A percentile compares a stretch with the other conserved stretches of the same genome.
Conservation (phyloP, 805 yeast genomes). For the Suhomyces canberraensis region DNA sequence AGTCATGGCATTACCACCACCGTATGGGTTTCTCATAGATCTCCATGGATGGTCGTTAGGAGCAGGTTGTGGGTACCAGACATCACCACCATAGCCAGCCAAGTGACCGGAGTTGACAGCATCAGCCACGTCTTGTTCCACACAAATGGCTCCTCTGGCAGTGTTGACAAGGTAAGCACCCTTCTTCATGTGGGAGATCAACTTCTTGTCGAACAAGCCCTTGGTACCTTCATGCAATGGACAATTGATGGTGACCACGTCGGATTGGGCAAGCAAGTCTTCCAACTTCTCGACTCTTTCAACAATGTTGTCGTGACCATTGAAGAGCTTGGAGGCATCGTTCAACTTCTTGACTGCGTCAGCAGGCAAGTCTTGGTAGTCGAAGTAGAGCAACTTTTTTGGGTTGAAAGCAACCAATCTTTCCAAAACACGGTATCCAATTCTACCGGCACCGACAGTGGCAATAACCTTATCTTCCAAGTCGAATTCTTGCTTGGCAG, state of each 20-base stretch:
- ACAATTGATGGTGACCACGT: conserved; percentile 72
- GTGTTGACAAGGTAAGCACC: conserved; percentile 16
- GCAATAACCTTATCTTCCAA: conserved; percentile 72
- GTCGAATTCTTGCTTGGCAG: conserved; percentile 71
- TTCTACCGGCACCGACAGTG: conserved; percentile 82
- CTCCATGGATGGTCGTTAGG: conserved; percentile 79
- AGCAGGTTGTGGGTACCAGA: conserved; percentile 84
- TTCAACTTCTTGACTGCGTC: conserved; percentile 44
- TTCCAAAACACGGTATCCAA: conserved; percentile 73
- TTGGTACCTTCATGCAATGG: conserved; percentile 70
- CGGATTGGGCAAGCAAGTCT: conserved; percentile 65
- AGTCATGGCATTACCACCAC: conserved; percentile 82
- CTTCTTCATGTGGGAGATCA: conserved; percentile 46
- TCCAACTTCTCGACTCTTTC: conserved; percentile 58
- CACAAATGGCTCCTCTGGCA: conserved; percentile 64
- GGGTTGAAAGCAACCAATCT: conserved; percentile 72
- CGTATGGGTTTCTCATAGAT: conserved; percentile 57
- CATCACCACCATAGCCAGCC: conserved; percentile 83
- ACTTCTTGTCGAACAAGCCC: conserved; percentile 65
- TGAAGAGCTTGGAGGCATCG: conserved; percentile 32
- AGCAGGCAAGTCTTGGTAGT: conserved; percentile 64
- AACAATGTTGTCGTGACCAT: conserved; percentile 57
- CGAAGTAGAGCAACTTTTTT: conserved; percentile 68
- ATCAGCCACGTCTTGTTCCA: conserved; percentile 69
- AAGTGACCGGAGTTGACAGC: conserved; percentile 67